Percentiles rank a stretch among this genome's conserved stretches.
Evolutionary conservation across 768 basidiomycete species (phyloP).

Genomic region (Amanita muscaria): DNA sequence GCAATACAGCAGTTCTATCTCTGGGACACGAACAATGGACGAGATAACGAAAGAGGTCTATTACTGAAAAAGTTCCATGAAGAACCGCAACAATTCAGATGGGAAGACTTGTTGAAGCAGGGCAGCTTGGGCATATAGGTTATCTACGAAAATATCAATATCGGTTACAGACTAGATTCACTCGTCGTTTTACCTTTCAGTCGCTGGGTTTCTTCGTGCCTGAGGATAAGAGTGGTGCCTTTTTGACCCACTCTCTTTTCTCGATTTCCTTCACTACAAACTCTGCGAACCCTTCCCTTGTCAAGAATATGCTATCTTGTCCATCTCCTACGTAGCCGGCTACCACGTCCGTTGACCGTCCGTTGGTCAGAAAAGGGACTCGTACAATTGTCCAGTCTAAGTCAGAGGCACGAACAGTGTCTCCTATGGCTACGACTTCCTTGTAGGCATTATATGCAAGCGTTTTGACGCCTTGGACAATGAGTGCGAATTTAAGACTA

Average conservation of each 20-base stretch:
- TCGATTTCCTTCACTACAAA: conserved; percentile 54
- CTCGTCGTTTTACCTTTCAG: too few relatives aligned
- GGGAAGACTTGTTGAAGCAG: conserved; percentile 68
- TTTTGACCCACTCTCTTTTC: conserved; percentile 50
- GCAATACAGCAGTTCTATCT: conserved; percentile 83
- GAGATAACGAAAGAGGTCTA: conserved; percentile 33
- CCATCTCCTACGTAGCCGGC: conserved; percentile 67
- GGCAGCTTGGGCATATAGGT: conserved; percentile 20
- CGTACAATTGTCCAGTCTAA: conserved; percentile 65
- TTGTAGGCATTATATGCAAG: conserved; percentile 52
- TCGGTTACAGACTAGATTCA: too few relatives aligned
- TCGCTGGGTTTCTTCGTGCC: neutral
- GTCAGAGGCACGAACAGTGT: conserved; percentile 38
- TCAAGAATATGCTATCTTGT: conserved; percentile 36
- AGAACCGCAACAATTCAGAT: conserved; percentile 67
- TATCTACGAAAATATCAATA: too few relatives aligned
- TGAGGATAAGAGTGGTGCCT: conserved; percentile 33
- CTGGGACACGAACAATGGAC: conserved; percentile 33
- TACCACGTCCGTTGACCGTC: conserved; percentile 33
- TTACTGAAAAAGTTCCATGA: conserved; percentile 71
- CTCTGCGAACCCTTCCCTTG: conserved; percentile 50
- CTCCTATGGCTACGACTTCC: conserved; percentile 58
- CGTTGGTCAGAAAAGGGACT: conserved; percentile 53
- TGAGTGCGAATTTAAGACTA: conserved; percentile 33
- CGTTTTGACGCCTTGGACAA: conserved; percentile 34